Percentiles rank a stretch among this genome's conserved stretches.
phyloP scores from a whole-genome alignment of 2,329 filamentous ascomycete species.

The Xylariaceae sp. region DNA sequence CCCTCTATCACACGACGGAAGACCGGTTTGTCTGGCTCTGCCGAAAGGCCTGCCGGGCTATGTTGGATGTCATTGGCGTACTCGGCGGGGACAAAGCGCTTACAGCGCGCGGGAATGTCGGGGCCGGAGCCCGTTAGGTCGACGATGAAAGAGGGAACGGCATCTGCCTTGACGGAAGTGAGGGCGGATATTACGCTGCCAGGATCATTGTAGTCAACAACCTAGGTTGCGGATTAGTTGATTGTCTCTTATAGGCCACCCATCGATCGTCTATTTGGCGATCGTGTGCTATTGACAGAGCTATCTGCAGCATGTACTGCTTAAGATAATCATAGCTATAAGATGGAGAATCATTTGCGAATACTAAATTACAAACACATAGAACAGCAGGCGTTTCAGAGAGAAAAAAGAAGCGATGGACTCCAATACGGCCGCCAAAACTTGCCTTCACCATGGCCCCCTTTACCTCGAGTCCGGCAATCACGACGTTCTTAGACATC shows the following conservation, averaged over 20 bases:
- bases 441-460: too few species aligned
- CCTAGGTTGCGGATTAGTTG: background rate
- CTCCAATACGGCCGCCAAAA: too few species aligned
- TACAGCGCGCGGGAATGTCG: background rate
- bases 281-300: too few species aligned
- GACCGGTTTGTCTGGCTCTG: background rate
- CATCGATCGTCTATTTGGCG: too few species aligned
- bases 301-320: too few species aligned
- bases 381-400: too few species aligned
- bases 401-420: too few species aligned
- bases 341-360: too few species aligned
- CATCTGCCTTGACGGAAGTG: background rate
- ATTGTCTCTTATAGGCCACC: background rate
- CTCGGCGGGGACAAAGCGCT: slow-evolving; percentile 3
- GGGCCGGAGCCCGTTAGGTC: background rate
- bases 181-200: background rate
- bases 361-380: too few species aligned
- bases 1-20: background rate
- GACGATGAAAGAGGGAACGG: slow-evolving; percentile 1
- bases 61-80: slow-evolving; percentile 1
- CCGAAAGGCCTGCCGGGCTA: background rate
- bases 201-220: slow-evolving; percentile 1
- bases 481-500: too few species aligned
- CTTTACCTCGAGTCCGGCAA: too few species aligned
- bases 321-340: too few species aligned